Evolutionary conservation across 2,329 filamentous ascomycete genomes (phyloP).

Genomic region (Diaporthe longicolla): DNA sequence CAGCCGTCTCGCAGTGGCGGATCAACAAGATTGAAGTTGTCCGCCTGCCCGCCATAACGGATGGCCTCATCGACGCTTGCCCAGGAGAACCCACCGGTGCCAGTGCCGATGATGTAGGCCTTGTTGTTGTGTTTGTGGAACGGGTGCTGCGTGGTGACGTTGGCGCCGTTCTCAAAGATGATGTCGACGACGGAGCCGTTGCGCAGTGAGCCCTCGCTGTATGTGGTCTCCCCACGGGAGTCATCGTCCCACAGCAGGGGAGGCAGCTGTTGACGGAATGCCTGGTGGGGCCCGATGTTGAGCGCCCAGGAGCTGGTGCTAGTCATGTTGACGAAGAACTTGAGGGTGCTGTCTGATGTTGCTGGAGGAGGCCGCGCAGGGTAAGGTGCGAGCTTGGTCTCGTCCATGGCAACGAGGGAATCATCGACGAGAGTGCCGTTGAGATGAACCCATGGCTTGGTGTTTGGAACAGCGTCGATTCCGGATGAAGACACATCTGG

Average conservation of each 20-base stretch:
- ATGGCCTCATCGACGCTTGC: conserved; percentile 54
- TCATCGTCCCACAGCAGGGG: conserved; percentile 43
- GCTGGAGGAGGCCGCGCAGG: conserved; percentile 40
- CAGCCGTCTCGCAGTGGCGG: conserved; percentile 43
- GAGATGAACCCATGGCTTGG: conserved; percentile 43
- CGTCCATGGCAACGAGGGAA: conserved; percentile 37
- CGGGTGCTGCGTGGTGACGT: conserved; percentile 45
- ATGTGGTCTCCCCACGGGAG: conserved; percentile 43
- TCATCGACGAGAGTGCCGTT: conserved; percentile 40
- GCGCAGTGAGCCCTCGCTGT: conserved; percentile 39
- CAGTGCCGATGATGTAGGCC: conserved; percentile 47
- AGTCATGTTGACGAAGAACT: conserved; percentile 44
- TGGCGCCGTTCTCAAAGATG: conserved; percentile 46
- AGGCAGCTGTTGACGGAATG: conserved; percentile 44
- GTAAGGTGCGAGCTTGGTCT: conserved; percentile 42
- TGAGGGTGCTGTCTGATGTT: conserved; percentile 40
- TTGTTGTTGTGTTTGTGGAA: conserved; percentile 51
- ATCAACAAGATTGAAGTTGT: conserved; percentile 57
- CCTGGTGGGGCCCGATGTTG: conserved; percentile 44
- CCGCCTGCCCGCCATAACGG: conserved; percentile 59
- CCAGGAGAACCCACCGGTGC: conserved; percentile 47
- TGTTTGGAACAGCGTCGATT: conserved; percentile 30
- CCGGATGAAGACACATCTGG: background rate
- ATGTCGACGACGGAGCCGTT: conserved; percentile 49
- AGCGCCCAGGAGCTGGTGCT: conserved; percentile 41